Evolutionary conservation across 495 filamentous ascomycete species (phyloP).

Genomic region (Parachaetomium inaequale): DNA sequence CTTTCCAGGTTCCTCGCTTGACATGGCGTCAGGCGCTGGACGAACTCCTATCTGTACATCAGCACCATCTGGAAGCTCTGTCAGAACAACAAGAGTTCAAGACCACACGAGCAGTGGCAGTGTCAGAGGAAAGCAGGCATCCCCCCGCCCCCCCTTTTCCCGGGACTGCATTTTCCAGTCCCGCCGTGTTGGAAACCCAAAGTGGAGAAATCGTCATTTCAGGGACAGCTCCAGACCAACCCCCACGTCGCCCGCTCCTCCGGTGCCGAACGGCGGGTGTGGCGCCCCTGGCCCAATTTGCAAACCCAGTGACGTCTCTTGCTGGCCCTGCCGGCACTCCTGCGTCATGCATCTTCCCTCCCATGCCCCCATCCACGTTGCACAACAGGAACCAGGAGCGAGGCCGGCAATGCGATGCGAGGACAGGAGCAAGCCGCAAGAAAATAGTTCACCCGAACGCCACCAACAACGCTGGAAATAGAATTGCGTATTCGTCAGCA

Average conservation of each 20-base stretch:
- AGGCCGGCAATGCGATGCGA: neutral
- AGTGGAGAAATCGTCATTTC: constrained; percentile 3
- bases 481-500: too few species aligned
- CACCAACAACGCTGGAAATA: too few species aligned
- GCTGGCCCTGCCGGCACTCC: neutral
- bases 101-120: too few species aligned
- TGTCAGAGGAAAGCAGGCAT: too few species aligned
- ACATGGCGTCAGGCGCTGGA: neutral
- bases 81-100: too few species aligned
- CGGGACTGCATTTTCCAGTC: too few species aligned
- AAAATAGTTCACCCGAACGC: too few species aligned
- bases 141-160: too few species aligned
- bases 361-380: neutral
- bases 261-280: neutral
- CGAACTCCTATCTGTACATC: neutral
- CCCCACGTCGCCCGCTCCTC: constrained; percentile 1
- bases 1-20: too few species aligned
- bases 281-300: neutral
- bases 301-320: neutral
- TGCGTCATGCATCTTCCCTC: neutral
- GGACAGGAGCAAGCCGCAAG: too few species aligned
- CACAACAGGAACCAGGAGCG: neutral
- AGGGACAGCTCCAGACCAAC: neutral
- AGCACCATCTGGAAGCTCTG: too few species aligned
- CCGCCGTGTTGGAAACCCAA: neutral